Percentiles rank a stretch among this genome's conserved stretches.
These are phyloP conservation scores for Penicillium egyptiacum DNA, from an alignment of 495 filamentous ascomycete genomes.

Conservation along the genomic window DNA sequence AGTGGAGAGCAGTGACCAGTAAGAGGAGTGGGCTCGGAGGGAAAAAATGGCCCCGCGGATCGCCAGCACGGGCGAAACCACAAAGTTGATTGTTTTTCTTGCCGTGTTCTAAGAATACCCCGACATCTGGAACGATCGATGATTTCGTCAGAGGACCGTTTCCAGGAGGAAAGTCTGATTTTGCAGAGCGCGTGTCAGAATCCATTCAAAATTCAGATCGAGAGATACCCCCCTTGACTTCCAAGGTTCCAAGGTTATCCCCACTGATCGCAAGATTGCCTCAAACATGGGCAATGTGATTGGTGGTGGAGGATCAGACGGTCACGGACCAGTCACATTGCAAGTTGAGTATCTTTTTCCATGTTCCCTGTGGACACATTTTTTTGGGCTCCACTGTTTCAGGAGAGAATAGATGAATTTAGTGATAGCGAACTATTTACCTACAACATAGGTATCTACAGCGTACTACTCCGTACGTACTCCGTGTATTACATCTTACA, in stretches of 20 bases:
- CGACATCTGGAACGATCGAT: not conserved
- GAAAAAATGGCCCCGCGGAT: conserved; percentile 8
- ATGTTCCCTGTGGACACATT: conserved; percentile 3
- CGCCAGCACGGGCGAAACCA: conserved; percentile 1
- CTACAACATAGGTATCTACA: not conserved
- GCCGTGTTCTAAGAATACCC: not conserved
- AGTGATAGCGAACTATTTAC: too few species aligned
- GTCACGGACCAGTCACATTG: conserved; percentile 11
- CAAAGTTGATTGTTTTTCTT: not conserved
- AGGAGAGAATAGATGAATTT: not conserved
- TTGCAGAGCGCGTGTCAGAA: not conserved
- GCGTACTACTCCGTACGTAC: too few species aligned
- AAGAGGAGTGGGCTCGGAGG: not conserved
- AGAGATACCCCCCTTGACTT: not conserved
- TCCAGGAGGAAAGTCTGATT: not conserved
- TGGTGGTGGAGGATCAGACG: conserved; percentile 5
- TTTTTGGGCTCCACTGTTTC: conserved; percentile 5
- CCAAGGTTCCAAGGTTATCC: not conserved
- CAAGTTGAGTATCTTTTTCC: conserved; percentile 3
- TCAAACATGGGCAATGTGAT: conserved; percentile 4
- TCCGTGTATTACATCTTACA: too few species aligned
- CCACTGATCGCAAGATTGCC: conserved; percentile 1
- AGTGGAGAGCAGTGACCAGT: not conserved
- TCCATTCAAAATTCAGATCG: conserved; percentile 7
- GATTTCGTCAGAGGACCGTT: not conserved